Percentiles rank a stretch among this genome's conserved stretches.
Evolutionary conservation across 192 early-diverging fungal genomes (phyloP).

Genomic region (Cetraspora pellucida): DNA sequence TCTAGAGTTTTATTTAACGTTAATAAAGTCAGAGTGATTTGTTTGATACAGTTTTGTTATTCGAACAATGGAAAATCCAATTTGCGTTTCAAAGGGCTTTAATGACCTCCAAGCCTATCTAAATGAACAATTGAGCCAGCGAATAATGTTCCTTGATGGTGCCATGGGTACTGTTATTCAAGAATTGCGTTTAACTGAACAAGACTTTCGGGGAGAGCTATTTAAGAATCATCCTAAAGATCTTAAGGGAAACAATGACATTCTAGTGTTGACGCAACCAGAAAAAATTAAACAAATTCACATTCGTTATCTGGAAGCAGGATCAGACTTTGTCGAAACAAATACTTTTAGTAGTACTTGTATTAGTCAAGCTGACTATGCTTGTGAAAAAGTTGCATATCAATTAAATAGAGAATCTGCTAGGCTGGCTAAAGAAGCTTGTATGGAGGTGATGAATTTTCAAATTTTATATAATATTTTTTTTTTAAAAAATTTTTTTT

Average conservation of each 20-base stretch:
- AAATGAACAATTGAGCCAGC: conserved; percentile 69
- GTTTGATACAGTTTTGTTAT: too few relatives aligned
- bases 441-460: conserved; percentile 59
- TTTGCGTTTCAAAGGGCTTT: too few relatives aligned
- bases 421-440: conserved; percentile 82
- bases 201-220: conserved; percentile 82
- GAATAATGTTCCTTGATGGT: conserved; percentile 97
- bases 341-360: conserved; percentile 94
- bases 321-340: conserved; percentile 92
- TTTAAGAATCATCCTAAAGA: conserved; percentile 86
- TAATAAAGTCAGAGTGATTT: too few relatives aligned
- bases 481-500: too few relatives aligned
- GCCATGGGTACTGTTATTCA: conserved; percentile 97
- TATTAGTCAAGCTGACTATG: conserved; percentile 94
- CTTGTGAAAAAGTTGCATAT: conserved; percentile 82
- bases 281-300: conserved; percentile 90
- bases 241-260: conserved; percentile 94
- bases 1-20: too few relatives aligned
- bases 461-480: too few relatives aligned
- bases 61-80: too few relatives aligned
- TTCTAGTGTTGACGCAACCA: conserved; percentile 89
- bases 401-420: conserved; percentile 91
- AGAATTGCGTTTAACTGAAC: conserved; percentile 75
- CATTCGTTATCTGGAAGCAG: conserved; percentile 86
- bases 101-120: conserved; percentile 62